phyloP scores from a whole-genome alignment of 768 basidiomycete species.

The Kwoniella sp. region DNA sequence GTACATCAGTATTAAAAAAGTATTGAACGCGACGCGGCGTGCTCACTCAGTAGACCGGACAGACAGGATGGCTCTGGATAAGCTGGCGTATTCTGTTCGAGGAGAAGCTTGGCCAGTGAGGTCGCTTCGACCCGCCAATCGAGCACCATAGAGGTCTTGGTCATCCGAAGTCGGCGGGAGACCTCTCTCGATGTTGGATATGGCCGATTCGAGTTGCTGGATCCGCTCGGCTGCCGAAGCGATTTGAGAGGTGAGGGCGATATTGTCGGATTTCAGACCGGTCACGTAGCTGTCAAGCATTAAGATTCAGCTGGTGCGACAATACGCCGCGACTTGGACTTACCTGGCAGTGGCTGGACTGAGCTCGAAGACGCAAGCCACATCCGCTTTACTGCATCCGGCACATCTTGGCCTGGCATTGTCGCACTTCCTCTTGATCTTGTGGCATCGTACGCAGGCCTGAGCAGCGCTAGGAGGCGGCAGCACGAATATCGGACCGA shows the following conservation, averaged over 20 bases:
- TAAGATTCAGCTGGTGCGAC: background rate
- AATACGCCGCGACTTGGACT: background rate
- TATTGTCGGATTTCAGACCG: slow-evolving; percentile 21
- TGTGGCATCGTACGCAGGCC: slow-evolving; percentile 41
- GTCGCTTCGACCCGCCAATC: too few relatives aligned
- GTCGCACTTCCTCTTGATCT: slow-evolving; percentile 43
- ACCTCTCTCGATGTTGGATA: slow-evolving; percentile 4
- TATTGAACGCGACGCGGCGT: too few relatives aligned
- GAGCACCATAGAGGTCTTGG: background rate
- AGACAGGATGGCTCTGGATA: slow-evolving; percentile 24
- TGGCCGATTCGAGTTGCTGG: slow-evolving; percentile 23
- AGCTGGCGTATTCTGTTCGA: slow-evolving; percentile 14
- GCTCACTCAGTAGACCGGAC: slow-evolving; percentile 16
- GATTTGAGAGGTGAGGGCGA: slow-evolving; percentile 21
- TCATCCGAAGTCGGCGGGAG: slow-evolving; percentile 8
- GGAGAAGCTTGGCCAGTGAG: background rate
- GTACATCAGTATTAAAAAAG: background rate
- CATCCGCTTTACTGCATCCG: slow-evolving; percentile 35
- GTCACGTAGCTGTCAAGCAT: slow-evolving; percentile 19
- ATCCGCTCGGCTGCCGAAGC: slow-evolving; percentile 27
- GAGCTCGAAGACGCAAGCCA: slow-evolving; percentile 32
- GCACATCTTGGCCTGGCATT: slow-evolving; percentile 29
- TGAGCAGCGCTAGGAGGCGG: slow-evolving; percentile 33
- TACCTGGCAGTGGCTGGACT: slow-evolving; percentile 34
- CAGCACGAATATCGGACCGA: slow-evolving; percentile 37